phyloP scores from a whole-genome alignment of 345 rosid genomes.

The Sisymbrium irio region DNA sequence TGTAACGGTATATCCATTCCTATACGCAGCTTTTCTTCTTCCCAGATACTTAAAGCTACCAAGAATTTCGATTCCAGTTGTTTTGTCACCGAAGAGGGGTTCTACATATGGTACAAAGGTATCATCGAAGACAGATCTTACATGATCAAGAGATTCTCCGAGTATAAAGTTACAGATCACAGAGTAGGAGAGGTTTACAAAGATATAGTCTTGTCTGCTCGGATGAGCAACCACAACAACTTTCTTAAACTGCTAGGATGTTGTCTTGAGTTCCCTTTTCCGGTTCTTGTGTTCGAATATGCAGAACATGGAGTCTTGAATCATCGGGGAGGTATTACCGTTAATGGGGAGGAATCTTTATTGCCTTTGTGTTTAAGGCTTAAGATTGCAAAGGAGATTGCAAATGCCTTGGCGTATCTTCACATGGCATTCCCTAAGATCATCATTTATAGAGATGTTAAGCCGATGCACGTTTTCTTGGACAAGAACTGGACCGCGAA shows the following conservation, averaged over 20 bases:
- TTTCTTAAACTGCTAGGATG: slow-evolving; percentile 14
- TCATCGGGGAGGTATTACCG: neutral
- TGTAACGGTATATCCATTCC: slow-evolving; percentile 22
- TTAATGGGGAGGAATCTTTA: neutral
- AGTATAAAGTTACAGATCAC: neutral
- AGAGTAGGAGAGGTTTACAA: neutral
- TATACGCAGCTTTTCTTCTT: neutral
- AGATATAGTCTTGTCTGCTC: slow-evolving; percentile 13
- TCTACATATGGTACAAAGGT: slow-evolving; percentile 13
- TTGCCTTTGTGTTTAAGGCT: neutral
- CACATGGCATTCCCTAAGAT: slow-evolving; percentile 8
- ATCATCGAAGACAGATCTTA: slow-evolving; percentile 8
- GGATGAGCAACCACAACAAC: slow-evolving; percentile 16
- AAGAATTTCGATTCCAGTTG: neutral
- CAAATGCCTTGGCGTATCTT: slow-evolving; percentile 12
- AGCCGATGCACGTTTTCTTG: slow-evolving; percentile 5
- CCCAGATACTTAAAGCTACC: slow-evolving; percentile 14
- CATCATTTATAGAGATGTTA: slow-evolving; percentile 14
- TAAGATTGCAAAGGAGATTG: slow-evolving; percentile 18
- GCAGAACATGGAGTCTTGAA: slow-evolving; percentile 22
- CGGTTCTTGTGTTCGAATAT: slow-evolving; percentile 13
- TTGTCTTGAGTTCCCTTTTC: slow-evolving; percentile 24
- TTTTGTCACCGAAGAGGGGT: neutral
- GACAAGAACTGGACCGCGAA: slow-evolving; percentile 17
- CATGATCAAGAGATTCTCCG: slow-evolving; percentile 23